Percentiles rank a stretch among this genome's conserved stretches.
phyloP scores from a whole-genome alignment of 1,139 yeast species.

The Blastobotrys illinoisensis region DNA sequence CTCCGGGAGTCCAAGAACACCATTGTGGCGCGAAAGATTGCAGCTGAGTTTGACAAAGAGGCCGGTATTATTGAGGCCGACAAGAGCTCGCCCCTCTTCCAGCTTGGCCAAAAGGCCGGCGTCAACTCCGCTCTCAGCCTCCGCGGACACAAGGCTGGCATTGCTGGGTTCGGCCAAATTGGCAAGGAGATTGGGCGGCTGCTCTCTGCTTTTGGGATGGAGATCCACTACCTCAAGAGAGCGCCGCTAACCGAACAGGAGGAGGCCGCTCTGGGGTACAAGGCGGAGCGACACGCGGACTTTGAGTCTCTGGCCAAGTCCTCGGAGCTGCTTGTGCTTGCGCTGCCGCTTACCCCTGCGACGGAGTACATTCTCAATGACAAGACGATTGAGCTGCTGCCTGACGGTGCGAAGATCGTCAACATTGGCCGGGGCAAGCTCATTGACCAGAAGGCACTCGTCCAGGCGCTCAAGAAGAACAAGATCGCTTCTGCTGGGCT shows the following conservation, averaged over 20 bases:
- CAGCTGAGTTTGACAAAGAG: slow-evolving; percentile 19
- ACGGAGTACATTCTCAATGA: slow-evolving; percentile 54
- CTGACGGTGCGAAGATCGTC: slow-evolving; percentile 57
- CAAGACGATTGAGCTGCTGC: slow-evolving; percentile 41
- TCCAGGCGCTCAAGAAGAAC: slow-evolving; percentile 61
- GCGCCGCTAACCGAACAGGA: slow-evolving; percentile 39
- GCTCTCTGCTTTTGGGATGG: slow-evolving; percentile 58
- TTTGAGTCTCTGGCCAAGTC: slow-evolving; percentile 37
- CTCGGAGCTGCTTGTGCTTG: slow-evolving; percentile 57
- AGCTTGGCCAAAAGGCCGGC: slow-evolving; percentile 17
- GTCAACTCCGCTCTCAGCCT: slow-evolving; percentile 34
- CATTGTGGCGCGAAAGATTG: slow-evolving; percentile 35
- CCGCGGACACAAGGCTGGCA: slow-evolving; percentile 53
- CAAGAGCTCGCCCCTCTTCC: slow-evolving; percentile 25
- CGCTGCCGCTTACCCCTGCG: slow-evolving; percentile 60
- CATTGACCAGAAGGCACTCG: slow-evolving; percentile 66
- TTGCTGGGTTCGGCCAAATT: slow-evolving; percentile 76
- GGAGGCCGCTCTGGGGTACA: slow-evolving; percentile 32
- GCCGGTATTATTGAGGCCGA: slow-evolving; percentile 32
- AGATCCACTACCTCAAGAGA: slow-evolving; percentile 59
- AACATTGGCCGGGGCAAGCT: slow-evolving; percentile 78
- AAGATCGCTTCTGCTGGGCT: slow-evolving; percentile 69
- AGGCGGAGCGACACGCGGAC: slow-evolving; percentile 41
- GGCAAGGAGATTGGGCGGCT: slow-evolving; percentile 61
- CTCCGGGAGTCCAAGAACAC: slow-evolving; percentile 42